A percentile compares a stretch with the other conserved stretches of the same genome.
Evolutionary conservation across 257 asterid genomes (phyloP).

Genomic region (Agastache rugosa): DNA sequence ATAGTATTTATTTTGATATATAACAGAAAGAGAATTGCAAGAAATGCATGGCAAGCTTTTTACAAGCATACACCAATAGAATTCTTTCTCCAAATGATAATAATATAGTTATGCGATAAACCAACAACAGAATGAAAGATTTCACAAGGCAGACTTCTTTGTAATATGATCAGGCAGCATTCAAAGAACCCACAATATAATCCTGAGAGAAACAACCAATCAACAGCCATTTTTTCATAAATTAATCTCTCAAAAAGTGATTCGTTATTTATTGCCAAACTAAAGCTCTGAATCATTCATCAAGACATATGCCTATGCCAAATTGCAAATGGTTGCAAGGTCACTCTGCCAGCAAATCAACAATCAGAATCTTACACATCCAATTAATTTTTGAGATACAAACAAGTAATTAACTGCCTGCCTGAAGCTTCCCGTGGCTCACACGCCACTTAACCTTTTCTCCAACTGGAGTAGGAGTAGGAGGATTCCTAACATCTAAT

Average conservation of each 20-base stretch:
- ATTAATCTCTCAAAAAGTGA: conserved; percentile 6
- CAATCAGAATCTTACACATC: conserved; percentile 3
- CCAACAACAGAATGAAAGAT: not conserved
- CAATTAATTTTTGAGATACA: conserved; percentile 3
- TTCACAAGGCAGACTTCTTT: conserved; percentile 7
- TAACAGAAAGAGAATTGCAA: conserved; percentile 8
- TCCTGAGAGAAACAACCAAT: conserved; percentile 10
- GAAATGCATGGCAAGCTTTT: conserved; percentile 26
- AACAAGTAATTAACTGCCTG: conserved; percentile 2
- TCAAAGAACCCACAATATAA: conserved; percentile 6
- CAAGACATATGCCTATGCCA: conserved; percentile 9
- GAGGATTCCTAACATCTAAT: not conserved
- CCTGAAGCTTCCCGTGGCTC: not conserved
- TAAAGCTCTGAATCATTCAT: not conserved
- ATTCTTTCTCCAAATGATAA: conserved; percentile 6
- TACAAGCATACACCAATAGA: not conserved
- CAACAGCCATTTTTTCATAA: not conserved
- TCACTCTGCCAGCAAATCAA: too few relatives aligned
- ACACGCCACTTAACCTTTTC: not conserved
- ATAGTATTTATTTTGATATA: conserved; percentile 2
- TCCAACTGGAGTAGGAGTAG: not conserved
- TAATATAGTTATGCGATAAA: conserved; percentile 15
- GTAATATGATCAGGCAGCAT: conserved; percentile 6
- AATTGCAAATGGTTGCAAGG: too few relatives aligned
- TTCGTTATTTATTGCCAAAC: not conserved